phyloP scores from a whole-genome alignment of 805 yeast genomes.

The Candida gorgasii region DNA sequence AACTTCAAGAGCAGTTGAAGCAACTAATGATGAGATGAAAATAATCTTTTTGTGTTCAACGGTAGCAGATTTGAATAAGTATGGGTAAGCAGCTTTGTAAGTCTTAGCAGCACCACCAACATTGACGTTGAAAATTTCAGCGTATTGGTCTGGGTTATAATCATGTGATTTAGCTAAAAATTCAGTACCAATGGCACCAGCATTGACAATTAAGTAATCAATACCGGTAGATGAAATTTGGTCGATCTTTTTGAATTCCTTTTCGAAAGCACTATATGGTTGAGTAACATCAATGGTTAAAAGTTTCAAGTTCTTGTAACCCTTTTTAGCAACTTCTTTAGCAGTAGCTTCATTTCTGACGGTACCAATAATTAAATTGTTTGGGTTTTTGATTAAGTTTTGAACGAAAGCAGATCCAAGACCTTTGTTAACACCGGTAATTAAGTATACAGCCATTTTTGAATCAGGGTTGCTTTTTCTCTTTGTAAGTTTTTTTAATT shows the following conservation, averaged over 20 bases:
- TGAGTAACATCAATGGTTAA: slow-evolving; percentile 2
- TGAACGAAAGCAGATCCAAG: slow-evolving; percentile 3
- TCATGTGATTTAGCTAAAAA: not conserved
- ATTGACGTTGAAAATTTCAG: slow-evolving; percentile 6
- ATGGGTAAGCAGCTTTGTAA: slow-evolving; percentile 14
- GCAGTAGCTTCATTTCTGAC: slow-evolving; percentile 8
- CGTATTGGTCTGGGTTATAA: slow-evolving; percentile 8
- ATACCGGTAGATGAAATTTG: slow-evolving; percentile 5
- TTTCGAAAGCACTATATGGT: not conserved
- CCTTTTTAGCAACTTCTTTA: not conserved
- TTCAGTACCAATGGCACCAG: slow-evolving; percentile 3
- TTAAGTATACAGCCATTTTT: slow-evolving; percentile 6
- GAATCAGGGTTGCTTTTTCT: no score
- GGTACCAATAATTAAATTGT: slow-evolving; percentile 11
- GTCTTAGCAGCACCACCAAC: slow-evolving; percentile 14
- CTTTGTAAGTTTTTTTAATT: not conserved
- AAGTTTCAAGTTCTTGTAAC: slow-evolving; percentile 1
- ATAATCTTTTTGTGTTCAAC: slow-evolving; percentile 21
- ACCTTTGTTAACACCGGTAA: slow-evolving; percentile 15
- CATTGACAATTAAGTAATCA: slow-evolving; percentile 12
- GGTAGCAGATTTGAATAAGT: slow-evolving; percentile 9
- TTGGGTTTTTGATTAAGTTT: not conserved
- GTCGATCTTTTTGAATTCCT: not conserved
- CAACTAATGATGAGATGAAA: slow-evolving; percentile 24
- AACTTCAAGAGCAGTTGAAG: slow-evolving; percentile 3